A percentile compares a stretch with the other conserved stretches of the same genome.
These are phyloP conservation scores for Aspergillus pseudoviridinutans DNA, from an alignment of 2,329 filamentous ascomycete genomes.

Conservation along the genomic window DNA sequence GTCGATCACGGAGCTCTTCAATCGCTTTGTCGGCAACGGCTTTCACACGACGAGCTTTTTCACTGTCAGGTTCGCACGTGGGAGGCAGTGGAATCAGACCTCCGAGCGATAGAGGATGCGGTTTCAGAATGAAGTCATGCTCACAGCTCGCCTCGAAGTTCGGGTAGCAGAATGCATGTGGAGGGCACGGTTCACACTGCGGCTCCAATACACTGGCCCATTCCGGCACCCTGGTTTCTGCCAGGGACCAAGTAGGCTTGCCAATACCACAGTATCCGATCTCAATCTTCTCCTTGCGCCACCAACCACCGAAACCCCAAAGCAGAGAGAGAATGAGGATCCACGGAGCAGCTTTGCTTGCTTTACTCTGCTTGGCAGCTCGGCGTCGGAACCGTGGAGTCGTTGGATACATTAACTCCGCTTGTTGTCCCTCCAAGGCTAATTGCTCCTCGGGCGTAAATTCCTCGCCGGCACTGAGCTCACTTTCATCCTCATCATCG, in stretches of 20 bases:
- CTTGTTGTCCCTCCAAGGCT: slow-evolving; percentile 69
- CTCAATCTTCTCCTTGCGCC: slow-evolving; percentile 90
- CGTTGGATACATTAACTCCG: slow-evolving; percentile 37
- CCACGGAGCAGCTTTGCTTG: slow-evolving; percentile 61
- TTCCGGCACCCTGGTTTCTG: slow-evolving; percentile 66
- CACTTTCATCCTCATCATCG: slow-evolving; percentile 51
- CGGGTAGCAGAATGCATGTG: slow-evolving; percentile 82
- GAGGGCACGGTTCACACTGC: slow-evolving; percentile 83
- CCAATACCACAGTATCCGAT: slow-evolving; percentile 93
- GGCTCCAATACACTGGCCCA: slow-evolving; percentile 69
- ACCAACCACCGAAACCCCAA: slow-evolving; percentile 73
- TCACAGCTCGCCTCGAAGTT: slow-evolving; percentile 78
- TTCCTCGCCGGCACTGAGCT: slow-evolving; percentile 68
- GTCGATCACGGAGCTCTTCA: slow-evolving; percentile 77
- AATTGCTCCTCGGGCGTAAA: slow-evolving; percentile 90
- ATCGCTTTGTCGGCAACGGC: slow-evolving; percentile 83
- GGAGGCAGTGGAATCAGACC: slow-evolving; percentile 81
- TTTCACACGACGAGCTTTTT: slow-evolving; percentile 82
- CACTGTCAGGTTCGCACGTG: slow-evolving; percentile 90
- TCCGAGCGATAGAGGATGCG: slow-evolving; percentile 76
- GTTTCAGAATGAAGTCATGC: slow-evolving; percentile 76
- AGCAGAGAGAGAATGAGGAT: slow-evolving; percentile 68
- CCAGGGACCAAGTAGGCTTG: slow-evolving; percentile 55
- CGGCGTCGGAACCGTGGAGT: slow-evolving; percentile 18
- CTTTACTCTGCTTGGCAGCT: slow-evolving; percentile 38